phyloP scores from a whole-genome alignment of 2,329 filamentous ascomycete genomes.

The Akanthomyces uredinophilus region DNA sequence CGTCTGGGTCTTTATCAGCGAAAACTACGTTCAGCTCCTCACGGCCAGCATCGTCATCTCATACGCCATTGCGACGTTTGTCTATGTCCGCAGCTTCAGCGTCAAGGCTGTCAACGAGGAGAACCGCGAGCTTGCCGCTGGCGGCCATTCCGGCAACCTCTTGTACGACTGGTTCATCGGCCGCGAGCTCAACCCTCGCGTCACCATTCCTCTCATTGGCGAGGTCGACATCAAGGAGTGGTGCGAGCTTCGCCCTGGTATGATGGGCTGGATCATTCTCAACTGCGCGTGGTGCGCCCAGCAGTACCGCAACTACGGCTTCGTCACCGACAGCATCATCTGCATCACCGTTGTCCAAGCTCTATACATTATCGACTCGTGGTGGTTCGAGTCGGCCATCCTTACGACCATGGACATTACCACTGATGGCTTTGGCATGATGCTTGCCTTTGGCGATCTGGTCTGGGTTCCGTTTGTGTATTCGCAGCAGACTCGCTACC shows the following conservation, averaged over 20 bases:
- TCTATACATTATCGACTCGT: conserved; percentile 77
- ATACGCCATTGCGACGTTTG: conserved; percentile 66
- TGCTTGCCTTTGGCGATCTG: conserved; percentile 89
- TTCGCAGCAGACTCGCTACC: conserved; percentile 76
- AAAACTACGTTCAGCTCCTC: conserved; percentile 83
- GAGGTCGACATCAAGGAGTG: conserved; percentile 88
- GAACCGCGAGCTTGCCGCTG: conserved; percentile 72
- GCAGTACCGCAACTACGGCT: conserved; percentile 81
- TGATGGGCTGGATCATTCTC: conserved; percentile 83
- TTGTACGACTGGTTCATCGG: conserved; percentile 97
- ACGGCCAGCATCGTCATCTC: conserved; percentile 78
- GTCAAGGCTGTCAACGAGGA: conserved; percentile 71
- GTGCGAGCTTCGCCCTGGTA: conserved; percentile 84
- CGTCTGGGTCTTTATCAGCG: conserved; percentile 88
- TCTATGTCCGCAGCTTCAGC: conserved; percentile 77
- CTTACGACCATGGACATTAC: conserved; percentile 93
- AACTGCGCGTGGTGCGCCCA: conserved; percentile 80
- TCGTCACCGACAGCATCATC: conserved; percentile 78
- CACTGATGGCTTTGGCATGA: conserved; percentile 89
- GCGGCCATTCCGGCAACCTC: conserved; percentile 76
- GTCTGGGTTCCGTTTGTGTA: conserved; percentile 93
- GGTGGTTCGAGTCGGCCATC: conserved; percentile 83
- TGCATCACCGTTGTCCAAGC: conserved; percentile 73
- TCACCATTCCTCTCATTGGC: conserved; percentile 72
- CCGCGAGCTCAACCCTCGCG: conserved; percentile 85